These are phyloP conservation scores for Austroboletus eburneus DNA, from an alignment of 768 basidiomycete genomes.

Conservation along the genomic window DNA sequence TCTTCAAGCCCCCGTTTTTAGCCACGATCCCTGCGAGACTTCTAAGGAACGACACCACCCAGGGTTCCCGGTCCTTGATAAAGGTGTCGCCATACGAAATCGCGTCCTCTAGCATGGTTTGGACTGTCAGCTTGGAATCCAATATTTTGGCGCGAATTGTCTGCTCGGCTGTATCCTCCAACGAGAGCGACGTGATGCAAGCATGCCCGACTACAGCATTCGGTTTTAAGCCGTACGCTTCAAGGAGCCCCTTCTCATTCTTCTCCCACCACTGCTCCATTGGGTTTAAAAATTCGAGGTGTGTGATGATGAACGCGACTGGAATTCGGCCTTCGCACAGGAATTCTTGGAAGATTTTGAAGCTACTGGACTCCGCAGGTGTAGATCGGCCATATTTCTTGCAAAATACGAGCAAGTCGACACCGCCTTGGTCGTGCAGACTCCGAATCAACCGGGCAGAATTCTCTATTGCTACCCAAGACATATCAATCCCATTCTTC, in stretches of 20 bases:
- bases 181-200: constrained; percentile 24
- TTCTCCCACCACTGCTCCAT: constrained; percentile 34
- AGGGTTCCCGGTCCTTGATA: constrained; percentile 10
- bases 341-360: constrained; percentile 34
- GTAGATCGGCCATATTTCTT: constrained; percentile 30
- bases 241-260: constrained; percentile 15
- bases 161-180: constrained; percentile 4
- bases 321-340: constrained; percentile 37
- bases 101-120: constrained; percentile 21
- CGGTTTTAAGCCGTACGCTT: constrained; percentile 6
- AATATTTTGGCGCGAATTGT: constrained; percentile 6
- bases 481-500: constrained; percentile 3
- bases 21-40: constrained; percentile 14
- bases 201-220: constrained; percentile 23
- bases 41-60: constrained; percentile 24
- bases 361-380: constrained; percentile 26
- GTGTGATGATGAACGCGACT: constrained; percentile 36
- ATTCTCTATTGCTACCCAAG: constrained; percentile 19
- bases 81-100: constrained; percentile 15
- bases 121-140: constrained; percentile 14
- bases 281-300: constrained; percentile 28
- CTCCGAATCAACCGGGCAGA: constrained; percentile 28
- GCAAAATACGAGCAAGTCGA: constrained; percentile 38
- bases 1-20: constrained; percentile 6
- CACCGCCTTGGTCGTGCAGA: constrained; percentile 27